phyloP scores from a whole-genome alignment of 257 asterid species.

The Fraxinus quadrangulata region DNA sequence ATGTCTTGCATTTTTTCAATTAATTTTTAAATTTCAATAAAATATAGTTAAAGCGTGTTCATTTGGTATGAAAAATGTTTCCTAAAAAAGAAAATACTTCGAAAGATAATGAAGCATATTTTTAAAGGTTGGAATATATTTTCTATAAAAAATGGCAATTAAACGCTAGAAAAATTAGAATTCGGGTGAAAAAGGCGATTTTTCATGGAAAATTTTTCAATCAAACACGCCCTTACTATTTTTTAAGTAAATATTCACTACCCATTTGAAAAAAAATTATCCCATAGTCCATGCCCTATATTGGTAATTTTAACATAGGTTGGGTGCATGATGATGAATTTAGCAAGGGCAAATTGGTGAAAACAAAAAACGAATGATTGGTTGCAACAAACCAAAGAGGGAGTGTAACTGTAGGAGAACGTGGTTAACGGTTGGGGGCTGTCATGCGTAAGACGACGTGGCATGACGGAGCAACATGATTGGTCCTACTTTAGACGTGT shows the following conservation, averaged over 20 bases:
- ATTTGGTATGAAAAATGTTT: too few relatives aligned
- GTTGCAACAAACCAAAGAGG: neutral
- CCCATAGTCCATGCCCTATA: neutral
- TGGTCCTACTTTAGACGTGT: conserved; percentile 55
- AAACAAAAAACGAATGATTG: conserved; percentile 25
- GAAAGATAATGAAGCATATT: too few relatives aligned
- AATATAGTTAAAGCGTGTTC: too few relatives aligned
- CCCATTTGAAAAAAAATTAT: too few relatives aligned
- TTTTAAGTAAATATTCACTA: neutral
- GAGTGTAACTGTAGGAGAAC: conserved; percentile 49
- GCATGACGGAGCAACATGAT: conserved; percentile 63
- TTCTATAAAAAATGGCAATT: too few relatives aligned
- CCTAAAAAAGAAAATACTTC: too few relatives aligned
- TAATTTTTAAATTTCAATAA: neutral
- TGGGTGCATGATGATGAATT: neutral
- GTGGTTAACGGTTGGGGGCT: conserved; percentile 39
- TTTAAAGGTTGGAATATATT: too few relatives aligned
- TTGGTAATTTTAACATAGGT: neutral
- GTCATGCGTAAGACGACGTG: conserved; percentile 49
- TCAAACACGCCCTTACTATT: too few relatives aligned
- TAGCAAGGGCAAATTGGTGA: conserved; percentile 41
- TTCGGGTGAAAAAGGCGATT: too few relatives aligned
- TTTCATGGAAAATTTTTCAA: too few relatives aligned
- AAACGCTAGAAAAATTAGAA: too few relatives aligned
- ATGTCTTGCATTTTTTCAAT: neutral